phyloP scores from a whole-genome alignment of 169 alveolate species.

The Plasmodium chabaudi region DNA sequence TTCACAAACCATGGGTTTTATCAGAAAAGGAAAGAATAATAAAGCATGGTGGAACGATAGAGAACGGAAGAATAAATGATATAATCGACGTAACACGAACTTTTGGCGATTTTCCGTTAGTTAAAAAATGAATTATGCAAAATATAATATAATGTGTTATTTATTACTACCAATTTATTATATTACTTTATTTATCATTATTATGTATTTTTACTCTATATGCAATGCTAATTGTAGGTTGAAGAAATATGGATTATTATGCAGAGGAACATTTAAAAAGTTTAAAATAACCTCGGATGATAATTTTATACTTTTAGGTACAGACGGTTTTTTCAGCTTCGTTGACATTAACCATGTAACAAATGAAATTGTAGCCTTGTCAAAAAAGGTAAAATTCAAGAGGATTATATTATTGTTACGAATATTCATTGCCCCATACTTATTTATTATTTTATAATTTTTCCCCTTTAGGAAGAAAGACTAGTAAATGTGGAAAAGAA shows the following conservation, averaged over 20 bases:
- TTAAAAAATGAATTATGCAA: conserved; percentile 1
- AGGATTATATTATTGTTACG: neutral
- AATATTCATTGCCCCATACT: neutral
- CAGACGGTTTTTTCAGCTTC: conserved; percentile 98
- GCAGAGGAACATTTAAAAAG: conserved; percentile 85
- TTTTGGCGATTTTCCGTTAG: conserved; percentile 96
- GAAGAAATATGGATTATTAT: conserved; percentile 86
- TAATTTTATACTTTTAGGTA: conserved; percentile 95
- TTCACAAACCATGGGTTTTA: conserved; percentile 96
- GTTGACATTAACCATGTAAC: conserved; percentile 74
- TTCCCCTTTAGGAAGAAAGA: conserved; percentile 78
- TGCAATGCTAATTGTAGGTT: conserved; percentile 69
- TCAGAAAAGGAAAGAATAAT: conserved; percentile 94
- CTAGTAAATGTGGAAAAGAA: conserved; percentile 78
- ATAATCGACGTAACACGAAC: conserved; percentile 96
- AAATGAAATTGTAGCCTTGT: conserved; percentile 30
- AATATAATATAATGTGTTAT: too few relatives aligned
- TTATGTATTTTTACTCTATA: too few relatives aligned
- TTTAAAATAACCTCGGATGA: conserved; percentile 83
- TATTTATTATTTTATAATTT: neutral
- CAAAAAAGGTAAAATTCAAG: conserved; percentile 48
- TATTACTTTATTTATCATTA: too few relatives aligned
- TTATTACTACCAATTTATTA: too few relatives aligned
- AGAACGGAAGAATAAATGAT: conserved; percentile 97
- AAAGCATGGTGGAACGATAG: conserved; percentile 96